Base-by-base conservation (phyloP, 2,329 filamentous ascomycete species). In the Plectosphaerella cucumerina region DNA sequence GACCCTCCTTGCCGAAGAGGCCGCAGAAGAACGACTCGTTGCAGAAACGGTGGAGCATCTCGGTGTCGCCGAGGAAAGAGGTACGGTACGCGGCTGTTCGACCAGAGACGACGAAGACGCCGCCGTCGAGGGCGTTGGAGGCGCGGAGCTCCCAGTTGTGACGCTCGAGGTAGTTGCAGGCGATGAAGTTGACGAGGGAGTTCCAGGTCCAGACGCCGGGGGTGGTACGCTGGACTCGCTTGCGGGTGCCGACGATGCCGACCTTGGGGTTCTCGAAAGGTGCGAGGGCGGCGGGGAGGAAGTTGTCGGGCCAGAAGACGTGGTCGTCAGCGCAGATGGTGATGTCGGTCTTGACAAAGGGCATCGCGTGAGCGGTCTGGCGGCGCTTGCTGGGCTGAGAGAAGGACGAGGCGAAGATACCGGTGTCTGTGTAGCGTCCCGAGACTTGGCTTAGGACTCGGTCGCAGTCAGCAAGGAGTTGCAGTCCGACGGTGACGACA, bases 71-170 rank as follows among this genome's bases (percentile, higher is more conserved):
- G 3, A 85, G 60, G 47, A 86, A 77, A 0, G 59, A 23, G 0
- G 80, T 74, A 12, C 80, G 75, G 50, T 80, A 71, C 0, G 73
- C 71, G 0, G 69, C 71, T 1, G 81, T 84, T 5, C 81, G 72
- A 0, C 80, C 79, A 0, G 80, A 84, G 2, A 85, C 68, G 1
- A 81, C 78, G 46, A 80, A 83, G 18, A 82, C 71, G 10, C 78
- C 80, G 9, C 80, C 80, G 51, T 86, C 82, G 10, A 85, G 65
- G 6, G 74, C 68, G 53, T 78, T 80, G 6, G 77, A 77, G 0
- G 78, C 70, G 1, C 76, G 72, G 48, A 81, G 77, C 59, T 86
- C 82, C 61, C 78, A 86, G 59, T 84, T 85, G 62, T 84, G 80
- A 0, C 82, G 77, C 56, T 80, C 74, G 1, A 86, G 73, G 59